These are phyloP conservation scores for Mycena belliarum DNA, from an alignment of 768 basidiomycete species.

Conservation along the genomic window DNA sequence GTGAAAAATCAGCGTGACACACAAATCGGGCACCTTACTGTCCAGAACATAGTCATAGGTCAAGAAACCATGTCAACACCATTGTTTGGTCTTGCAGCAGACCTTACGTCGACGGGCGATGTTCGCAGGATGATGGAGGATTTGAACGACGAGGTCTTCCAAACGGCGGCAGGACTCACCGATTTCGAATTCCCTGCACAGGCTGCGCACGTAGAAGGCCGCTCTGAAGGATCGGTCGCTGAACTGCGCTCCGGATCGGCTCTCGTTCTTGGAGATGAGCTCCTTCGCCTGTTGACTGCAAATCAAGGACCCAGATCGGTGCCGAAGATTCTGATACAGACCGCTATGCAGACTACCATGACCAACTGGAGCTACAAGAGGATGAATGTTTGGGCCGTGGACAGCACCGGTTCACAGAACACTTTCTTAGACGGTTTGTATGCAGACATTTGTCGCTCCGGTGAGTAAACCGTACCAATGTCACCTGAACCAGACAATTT, in stretches of 20 bases:
- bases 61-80: not conserved
- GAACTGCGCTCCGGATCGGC: not conserved
- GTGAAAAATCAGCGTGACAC: not conserved
- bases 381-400: not conserved
- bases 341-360: not conserved
- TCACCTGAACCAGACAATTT: not conserved
- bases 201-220: not conserved
- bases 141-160: not conserved
- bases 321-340: not conserved
- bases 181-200: not conserved
- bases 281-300: not conserved
- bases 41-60: not conserved
- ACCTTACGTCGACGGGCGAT: not conserved
- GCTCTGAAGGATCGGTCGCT: not conserved
- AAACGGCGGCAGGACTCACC: not conserved
- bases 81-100: constrained; percentile 14
- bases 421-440: not conserved
- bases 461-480: not conserved
- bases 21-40: not conserved
- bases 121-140: not conserved
- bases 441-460: not conserved
- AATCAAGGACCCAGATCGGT: not conserved
- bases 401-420: not conserved
- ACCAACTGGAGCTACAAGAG: not conserved
- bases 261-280: not conserved